Evolutionary conservation across 306 rosid genomes (phyloP).

Genomic region (Calophaca sinica): DNA sequence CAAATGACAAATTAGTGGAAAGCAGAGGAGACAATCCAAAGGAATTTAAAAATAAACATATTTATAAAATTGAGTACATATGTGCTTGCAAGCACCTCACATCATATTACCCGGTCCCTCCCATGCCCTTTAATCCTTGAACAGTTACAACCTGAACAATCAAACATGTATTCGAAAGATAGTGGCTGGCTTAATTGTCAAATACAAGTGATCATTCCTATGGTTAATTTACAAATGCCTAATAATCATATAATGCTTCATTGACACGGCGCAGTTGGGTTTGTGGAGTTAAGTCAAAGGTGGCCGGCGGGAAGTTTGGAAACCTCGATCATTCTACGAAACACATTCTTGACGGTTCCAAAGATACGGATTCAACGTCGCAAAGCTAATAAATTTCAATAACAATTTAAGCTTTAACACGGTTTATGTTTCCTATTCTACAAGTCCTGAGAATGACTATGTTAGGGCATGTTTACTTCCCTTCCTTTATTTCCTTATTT

Average conservation of each 20-base stretch:
- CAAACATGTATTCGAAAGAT: conserved; percentile 41
- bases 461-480: no score
- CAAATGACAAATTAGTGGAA: conserved; percentile 36
- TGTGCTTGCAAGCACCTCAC: background rate
- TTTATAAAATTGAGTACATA: background rate
- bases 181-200: conserved; percentile 46
- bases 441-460: no score
- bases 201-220: conserved; percentile 32
- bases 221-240: conserved; percentile 41
- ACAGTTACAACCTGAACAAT: conserved; percentile 37
- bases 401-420: no score
- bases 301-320: conserved; percentile 33
- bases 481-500: no score
- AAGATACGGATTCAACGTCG: conserved; percentile 34
- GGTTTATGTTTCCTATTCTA: no score
- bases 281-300: conserved; percentile 44
- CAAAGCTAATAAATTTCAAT: background rate
- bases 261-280: conserved; percentile 41
- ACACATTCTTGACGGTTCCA: conserved; percentile 39
- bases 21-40: conserved; percentile 21
- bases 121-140: conserved; percentile 33
- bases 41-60: background rate
- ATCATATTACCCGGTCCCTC: conserved; percentile 55
- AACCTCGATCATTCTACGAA: conserved; percentile 8
- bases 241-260: conserved; percentile 46